phyloP scores from a whole-genome alignment of 2,329 filamentous ascomycete species.

The Chrysosporium queenslandicum region DNA sequence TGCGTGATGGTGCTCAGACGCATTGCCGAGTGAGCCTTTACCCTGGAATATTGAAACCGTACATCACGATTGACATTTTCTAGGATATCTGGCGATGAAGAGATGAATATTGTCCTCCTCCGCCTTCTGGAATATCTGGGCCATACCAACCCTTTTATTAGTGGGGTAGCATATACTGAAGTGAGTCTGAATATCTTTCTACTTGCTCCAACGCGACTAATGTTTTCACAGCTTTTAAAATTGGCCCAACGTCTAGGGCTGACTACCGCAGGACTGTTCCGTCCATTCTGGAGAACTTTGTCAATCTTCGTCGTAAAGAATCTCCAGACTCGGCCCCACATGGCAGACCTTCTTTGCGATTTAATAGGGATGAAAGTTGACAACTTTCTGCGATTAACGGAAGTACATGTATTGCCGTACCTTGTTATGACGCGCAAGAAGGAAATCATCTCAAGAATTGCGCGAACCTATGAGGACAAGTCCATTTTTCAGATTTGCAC shows the following conservation, averaged over 20 bases:
- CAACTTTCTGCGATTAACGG: constrained; percentile 64
- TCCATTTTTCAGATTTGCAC: constrained; percentile 53
- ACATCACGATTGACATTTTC: constrained; percentile 9
- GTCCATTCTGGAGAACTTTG: constrained; percentile 80
- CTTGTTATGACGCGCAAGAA: constrained; percentile 68
- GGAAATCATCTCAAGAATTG: constrained; percentile 72
- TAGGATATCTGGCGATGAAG: constrained; percentile 63
- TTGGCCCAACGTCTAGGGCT: constrained; percentile 57
- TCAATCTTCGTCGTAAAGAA: constrained; percentile 77
- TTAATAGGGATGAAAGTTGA: constrained; percentile 65
- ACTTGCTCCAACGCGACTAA: background rate
- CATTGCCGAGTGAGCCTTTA: constrained; percentile 53
- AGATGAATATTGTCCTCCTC: constrained; percentile 75
- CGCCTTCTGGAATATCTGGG: constrained; percentile 80
- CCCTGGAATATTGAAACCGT: constrained; percentile 3
- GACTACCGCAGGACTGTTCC: constrained; percentile 60
- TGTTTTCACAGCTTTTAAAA: constrained; percentile 48
- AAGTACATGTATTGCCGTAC: constrained; percentile 73
- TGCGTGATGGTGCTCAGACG: constrained; percentile 80
- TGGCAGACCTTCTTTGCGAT: constrained; percentile 69
- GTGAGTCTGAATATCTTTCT: constrained; percentile 33
- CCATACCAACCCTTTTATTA: constrained; percentile 67
- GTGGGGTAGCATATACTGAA: constrained; percentile 73
- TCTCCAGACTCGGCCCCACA: constrained; percentile 67
- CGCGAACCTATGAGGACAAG: constrained; percentile 52